phyloP scores from a whole-genome alignment of 2,329 filamentous ascomycete species.

The Fusarium secorum region DNA sequence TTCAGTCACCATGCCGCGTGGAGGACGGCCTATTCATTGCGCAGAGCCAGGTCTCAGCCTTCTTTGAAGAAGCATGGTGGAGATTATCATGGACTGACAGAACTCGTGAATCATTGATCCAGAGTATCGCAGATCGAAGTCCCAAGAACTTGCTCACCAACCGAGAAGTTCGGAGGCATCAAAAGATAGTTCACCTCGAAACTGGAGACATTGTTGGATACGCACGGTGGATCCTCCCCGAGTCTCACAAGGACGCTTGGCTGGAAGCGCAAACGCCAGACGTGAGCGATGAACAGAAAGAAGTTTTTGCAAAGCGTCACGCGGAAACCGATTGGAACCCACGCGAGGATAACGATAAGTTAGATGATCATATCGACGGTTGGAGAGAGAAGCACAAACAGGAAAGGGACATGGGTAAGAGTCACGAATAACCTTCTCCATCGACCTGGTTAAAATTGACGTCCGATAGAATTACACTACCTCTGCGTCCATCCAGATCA shows the following conservation, averaged over 20 bases:
- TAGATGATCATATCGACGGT: constrained; percentile 16
- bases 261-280: constrained; percentile 25
- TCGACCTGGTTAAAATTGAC: not conserved
- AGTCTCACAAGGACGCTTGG: constrained; percentile 10
- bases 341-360: not conserved
- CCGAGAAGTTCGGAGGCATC: constrained; percentile 28
- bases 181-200: constrained; percentile 23
- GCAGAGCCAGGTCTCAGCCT: constrained; percentile 29
- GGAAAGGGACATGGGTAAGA: constrained; percentile 16
- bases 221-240: constrained; percentile 25
- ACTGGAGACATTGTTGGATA: constrained; percentile 39
- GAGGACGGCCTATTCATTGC: constrained; percentile 20
- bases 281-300: not conserved
- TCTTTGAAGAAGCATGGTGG: constrained; percentile 35
- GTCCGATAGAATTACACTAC: constrained; percentile 29
- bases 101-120: constrained; percentile 18
- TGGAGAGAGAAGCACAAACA: constrained; percentile 23
- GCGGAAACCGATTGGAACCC: constrained; percentile 1
- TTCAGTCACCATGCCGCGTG: constrained; percentile 6
- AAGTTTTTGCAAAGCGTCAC: not conserved
- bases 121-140: constrained; percentile 12
- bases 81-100: constrained; percentile 19
- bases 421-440: accelerated
- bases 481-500: constrained; percentile 35
- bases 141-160: constrained; percentile 29